phyloP scores from a whole-genome alignment of 2,329 filamentous ascomycete species.

The Ceratocystis alfenasii region DNA sequence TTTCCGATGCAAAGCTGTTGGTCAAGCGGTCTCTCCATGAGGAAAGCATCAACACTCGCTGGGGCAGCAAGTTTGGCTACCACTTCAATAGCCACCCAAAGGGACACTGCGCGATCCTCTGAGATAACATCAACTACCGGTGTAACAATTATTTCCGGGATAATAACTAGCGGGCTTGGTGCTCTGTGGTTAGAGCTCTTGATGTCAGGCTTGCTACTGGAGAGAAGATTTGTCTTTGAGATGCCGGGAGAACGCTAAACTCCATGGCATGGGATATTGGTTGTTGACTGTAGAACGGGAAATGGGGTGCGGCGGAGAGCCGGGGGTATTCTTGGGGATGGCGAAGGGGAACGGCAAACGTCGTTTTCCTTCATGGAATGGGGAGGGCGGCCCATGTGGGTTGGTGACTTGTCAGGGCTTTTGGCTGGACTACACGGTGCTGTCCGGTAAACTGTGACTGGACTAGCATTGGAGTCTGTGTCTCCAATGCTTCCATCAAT shows the following conservation, averaged over 20 bases:
- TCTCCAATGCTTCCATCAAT: constrained; percentile 9
- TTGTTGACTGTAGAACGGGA: constrained; percentile 15
- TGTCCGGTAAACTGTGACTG: constrained; percentile 13
- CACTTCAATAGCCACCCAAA: constrained; percentile 43
- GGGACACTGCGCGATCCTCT: constrained; percentile 26
- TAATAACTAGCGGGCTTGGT: constrained; percentile 28
- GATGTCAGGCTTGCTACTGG: not conserved
- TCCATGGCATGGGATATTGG: constrained; percentile 15
- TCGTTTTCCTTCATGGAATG: not conserved
- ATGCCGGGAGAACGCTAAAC: constrained; percentile 9
- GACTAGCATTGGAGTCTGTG: constrained; percentile 14
- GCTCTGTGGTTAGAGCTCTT: constrained; percentile 7
- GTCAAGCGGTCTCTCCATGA: constrained; percentile 20
- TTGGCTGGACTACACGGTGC: constrained; percentile 19
- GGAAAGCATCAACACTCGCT: constrained; percentile 24
- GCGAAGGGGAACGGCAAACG: constrained; percentile 7
- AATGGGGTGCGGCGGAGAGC: constrained; percentile 10
- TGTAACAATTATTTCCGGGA: constrained; percentile 35
- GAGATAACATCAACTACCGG: constrained; percentile 32
- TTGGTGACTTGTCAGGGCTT: constrained; percentile 4
- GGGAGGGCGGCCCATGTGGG: not conserved
- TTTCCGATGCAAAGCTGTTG: constrained; percentile 22
- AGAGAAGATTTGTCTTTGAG: not conserved
- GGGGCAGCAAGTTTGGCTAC: constrained; percentile 30
- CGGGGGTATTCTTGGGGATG: constrained; percentile 13